Evolutionary conservation across 352 stramenopile species (phyloP), one percentile per base, ranked within the genome.

Genomic region (Phytopythium delawarense): DNA sequence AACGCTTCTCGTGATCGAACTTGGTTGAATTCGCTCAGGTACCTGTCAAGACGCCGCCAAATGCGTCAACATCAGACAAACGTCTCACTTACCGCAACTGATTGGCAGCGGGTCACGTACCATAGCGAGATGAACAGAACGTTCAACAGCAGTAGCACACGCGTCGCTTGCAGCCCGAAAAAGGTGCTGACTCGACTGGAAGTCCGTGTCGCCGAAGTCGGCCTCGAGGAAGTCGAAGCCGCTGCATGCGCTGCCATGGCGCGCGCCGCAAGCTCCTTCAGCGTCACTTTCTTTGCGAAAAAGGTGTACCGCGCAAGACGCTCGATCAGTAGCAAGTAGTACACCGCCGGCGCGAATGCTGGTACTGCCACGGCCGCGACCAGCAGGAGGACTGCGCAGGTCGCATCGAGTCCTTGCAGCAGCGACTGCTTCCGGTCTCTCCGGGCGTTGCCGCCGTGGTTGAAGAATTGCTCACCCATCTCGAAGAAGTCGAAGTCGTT

Each of bases 231-330:
- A 0, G 66, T 67, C 12, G 65, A 62, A 20, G 67, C 56, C 25
- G 28, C 39, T 7, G 54, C 25, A 25, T 32, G 18, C 15, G 37
- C n/a, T n/a, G 23, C 23, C 39, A 39, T 40, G 15, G 65, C 62
- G 16, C 63, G 66, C 13, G 72, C 67, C 6, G 71, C 37, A 23
- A 96, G 70, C 20, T 90, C 71, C 46, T 82, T 75, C 1, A 92
- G 55, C 4, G 72, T 81, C 57, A 94, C 74, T 39, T 78, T 72
- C 57, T 84, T 79, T 0, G 80, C 71, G 48, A 77, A 83, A 35
- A 89, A 75, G 15, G 84, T 92, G 75, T 85, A 94, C 30, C 70
- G 68, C n/a, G 89, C 58, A 25, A 96, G 70, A 3, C 82, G 66
- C 16, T 70, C 53, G 7, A 94, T 32, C 23, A 91, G 34, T 15